Percentiles rank a stretch among this genome's conserved stretches.
These are phyloP conservation scores for Epithele typhae DNA, from an alignment of 768 basidiomycete species.

Conservation along the genomic window DNA sequence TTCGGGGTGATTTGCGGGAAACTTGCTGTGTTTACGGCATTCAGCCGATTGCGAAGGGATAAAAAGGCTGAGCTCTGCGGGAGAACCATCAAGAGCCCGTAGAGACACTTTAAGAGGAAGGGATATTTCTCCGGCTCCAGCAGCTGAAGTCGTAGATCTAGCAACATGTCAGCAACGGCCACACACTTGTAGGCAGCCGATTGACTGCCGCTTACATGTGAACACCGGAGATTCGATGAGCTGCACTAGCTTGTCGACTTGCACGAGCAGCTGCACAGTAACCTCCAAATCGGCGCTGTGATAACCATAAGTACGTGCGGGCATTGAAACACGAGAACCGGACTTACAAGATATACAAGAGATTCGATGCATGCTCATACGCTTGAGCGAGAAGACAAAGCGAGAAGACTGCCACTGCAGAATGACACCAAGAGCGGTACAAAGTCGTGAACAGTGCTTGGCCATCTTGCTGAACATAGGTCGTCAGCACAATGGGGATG, in stretches of 20 bases:
- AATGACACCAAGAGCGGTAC: slow-evolving; percentile 98
- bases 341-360: slow-evolving; percentile 89
- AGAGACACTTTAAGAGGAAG: slow-evolving; percentile 94
- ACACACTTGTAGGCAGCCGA: neutral
- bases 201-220: slow-evolving; percentile 75
- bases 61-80: slow-evolving; percentile 97
- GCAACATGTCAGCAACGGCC: neutral
- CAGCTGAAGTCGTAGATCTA: slow-evolving; percentile 86
- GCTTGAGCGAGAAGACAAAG: slow-evolving; percentile 96
- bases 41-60: slow-evolving; percentile 88
- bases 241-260: slow-evolving; percentile 97
- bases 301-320: no score
- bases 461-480: slow-evolving; percentile 79
- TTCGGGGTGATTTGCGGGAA: slow-evolving; percentile 89
- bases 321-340: no score
- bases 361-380: slow-evolving; percentile 96
- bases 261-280: slow-evolving; percentile 90
- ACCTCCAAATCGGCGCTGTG: slow-evolving; percentile 94
- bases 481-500: neutral
- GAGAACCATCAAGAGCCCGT: slow-evolving; percentile 93
- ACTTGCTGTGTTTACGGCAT: slow-evolving; percentile 92
- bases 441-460: slow-evolving; percentile 92
- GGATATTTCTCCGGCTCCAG: slow-evolving; percentile 97
- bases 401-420: slow-evolving; percentile 94
- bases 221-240: slow-evolving; percentile 98